phyloP scores from a whole-genome alignment of 1,284 basidiomycete species.

The Sphagnurus paluster region DNA sequence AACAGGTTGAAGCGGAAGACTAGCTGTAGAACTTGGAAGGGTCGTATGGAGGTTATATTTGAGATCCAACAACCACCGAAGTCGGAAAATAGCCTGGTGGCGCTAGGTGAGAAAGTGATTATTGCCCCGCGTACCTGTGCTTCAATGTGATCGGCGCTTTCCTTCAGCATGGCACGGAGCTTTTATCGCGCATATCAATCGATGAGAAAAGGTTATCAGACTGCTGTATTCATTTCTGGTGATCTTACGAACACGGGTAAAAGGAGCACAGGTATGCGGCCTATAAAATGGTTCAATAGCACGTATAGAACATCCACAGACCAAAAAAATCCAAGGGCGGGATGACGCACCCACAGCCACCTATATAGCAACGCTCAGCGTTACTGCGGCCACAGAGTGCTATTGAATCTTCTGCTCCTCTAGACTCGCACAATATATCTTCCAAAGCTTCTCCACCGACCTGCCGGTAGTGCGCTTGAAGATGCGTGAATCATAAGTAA shows the following conservation, averaged over 20 bases:
- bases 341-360: background rate
- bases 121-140: no score
- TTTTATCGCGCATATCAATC: no score
- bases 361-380: background rate
- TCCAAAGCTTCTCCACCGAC: constrained; percentile 56
- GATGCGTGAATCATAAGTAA: constrained; percentile 46
- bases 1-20: no score
- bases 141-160: no score
- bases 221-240: background rate
- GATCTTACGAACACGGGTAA: background rate
- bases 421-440: constrained; percentile 43
- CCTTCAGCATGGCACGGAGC: no score
- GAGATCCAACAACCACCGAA: no score
- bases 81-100: no score
- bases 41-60: no score
- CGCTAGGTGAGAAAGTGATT: no score
- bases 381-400: background rate
- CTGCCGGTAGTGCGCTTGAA: constrained; percentile 55
- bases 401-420: background rate
- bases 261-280: background rate
- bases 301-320: background rate
- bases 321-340: background rate
- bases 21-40: no score
- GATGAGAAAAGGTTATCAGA: background rate
- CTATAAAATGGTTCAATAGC: background rate